phyloP scores from a whole-genome alignment of 2,329 filamentous ascomycete genomes.

The Exophiala phaeomuriformis region DNA sequence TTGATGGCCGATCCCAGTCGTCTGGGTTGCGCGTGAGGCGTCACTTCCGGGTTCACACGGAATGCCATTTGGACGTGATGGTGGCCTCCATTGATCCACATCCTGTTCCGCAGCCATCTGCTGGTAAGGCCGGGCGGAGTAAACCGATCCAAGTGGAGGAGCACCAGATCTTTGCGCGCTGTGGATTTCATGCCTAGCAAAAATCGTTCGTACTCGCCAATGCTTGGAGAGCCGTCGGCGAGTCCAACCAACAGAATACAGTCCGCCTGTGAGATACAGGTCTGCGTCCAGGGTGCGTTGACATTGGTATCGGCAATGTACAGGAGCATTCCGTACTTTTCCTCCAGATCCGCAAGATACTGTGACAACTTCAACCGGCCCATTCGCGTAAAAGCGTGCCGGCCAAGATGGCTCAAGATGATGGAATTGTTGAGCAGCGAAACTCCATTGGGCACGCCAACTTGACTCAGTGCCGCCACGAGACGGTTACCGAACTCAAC shows the following conservation, averaged over 20 bases:
- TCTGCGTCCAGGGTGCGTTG: constrained; percentile 96
- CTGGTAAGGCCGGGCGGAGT: constrained; percentile 77
- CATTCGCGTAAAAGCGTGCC: constrained; percentile 95
- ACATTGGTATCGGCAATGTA: constrained; percentile 96
- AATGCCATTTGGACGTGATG: constrained; percentile 97
- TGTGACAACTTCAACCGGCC: constrained; percentile 92
- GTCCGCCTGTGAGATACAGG: constrained; percentile 93
- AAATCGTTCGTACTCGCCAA: constrained; percentile 95
- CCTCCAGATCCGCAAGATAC: constrained; percentile 91
- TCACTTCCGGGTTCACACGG: constrained; percentile 65
- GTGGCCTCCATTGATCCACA: constrained; percentile 97
- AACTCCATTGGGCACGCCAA: constrained; percentile 81
- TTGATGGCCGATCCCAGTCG: constrained; percentile 81
- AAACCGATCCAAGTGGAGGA: constrained; percentile 83
- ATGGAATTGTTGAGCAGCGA: constrained; percentile 88
- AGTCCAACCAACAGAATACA: constrained; percentile 89
- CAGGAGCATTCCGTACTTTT: constrained; percentile 90
- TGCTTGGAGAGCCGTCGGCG: constrained; percentile 79
- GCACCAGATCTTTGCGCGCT: constrained; percentile 81
- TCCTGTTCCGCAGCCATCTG: constrained; percentile 81
- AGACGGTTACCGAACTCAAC: constrained; percentile 89
- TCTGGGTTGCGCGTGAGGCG: constrained; percentile 61
- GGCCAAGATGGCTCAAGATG: constrained; percentile 87
- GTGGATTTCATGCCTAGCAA: constrained; percentile 96
- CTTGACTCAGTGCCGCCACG: constrained; percentile 79